Base-by-base conservation (phyloP, 495 filamentous ascomycete genomes). In the Amphirosellinia nigrospora region DNA sequence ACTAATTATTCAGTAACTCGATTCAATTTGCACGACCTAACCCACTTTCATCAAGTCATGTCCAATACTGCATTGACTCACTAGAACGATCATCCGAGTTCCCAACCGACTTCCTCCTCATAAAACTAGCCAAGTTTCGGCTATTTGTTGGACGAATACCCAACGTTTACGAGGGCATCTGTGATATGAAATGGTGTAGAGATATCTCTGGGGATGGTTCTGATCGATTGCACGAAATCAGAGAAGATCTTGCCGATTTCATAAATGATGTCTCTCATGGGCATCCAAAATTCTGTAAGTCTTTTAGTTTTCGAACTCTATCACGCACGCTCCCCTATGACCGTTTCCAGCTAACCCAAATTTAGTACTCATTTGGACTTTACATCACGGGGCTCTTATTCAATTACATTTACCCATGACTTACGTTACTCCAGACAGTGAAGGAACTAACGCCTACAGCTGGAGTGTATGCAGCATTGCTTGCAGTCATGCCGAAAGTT, bases 371-470 rank as follows among this genome's bases (percentile, higher is more conserved):
- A 74, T 79, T 43, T 75, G 73, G 71, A 60, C 68, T 23, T 70
- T 77, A 30, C 72, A 78, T 48, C 69, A 74, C 45, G 74, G 75
- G 39, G 62, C 76, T n/a, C 45, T 76, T 2, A 73, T 78, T 30
- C 76, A 76, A 3, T 53, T 80, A 53, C 77, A 80, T 55, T 68
- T 79, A 16, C 77, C 77, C 6, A 75, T 76, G 34, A 76, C 71
- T 26, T 71, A 72, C 30, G 32, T 72, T n/a, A 62, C 71, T 32
- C 71, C 76, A n/a, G 36, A 70, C 5, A 72, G 71, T 66, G 43
- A 65, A 45, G 43, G 55, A n/a, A 56, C 66, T 13, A 66, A 13
- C 64, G 66, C 15, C 70, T 75, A 23, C 77, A 76, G 34, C 63
- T 65, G 10, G 73, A 74, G 43, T 74, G 77, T 46, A 69, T 79